Percentiles rank a stretch among this genome's conserved stretches.
phyloP scores from a whole-genome alignment of 257 asterid genomes.

The Solanum peruvianum region DNA sequence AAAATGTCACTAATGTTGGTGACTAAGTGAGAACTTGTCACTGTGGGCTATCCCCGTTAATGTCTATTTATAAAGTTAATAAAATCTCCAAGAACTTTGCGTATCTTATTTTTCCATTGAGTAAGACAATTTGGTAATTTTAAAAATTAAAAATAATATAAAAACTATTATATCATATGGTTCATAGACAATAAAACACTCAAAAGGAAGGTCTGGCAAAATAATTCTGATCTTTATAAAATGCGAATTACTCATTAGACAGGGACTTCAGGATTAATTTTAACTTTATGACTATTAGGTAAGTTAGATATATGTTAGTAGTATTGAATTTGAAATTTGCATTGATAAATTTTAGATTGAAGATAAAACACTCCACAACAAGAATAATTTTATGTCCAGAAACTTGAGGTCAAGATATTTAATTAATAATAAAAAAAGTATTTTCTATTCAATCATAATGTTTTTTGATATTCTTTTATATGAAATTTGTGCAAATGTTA shows the following conservation, averaged over 20 bases:
- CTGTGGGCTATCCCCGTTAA: not conserved
- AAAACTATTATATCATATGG: too few relatives aligned
- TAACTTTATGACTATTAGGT: too few relatives aligned
- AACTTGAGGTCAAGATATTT: too few relatives aligned
- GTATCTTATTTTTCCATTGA: not conserved
- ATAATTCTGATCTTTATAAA: not conserved
- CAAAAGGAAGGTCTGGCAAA: too few relatives aligned
- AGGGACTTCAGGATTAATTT: not conserved
- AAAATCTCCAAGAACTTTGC: not conserved
- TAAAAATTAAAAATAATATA: not conserved
- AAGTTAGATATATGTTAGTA: too few relatives aligned
- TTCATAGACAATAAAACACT: too few relatives aligned
- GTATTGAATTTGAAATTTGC: not conserved
- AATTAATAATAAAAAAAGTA: too few relatives aligned
- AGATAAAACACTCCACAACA: not conserved
- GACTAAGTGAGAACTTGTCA: not conserved
- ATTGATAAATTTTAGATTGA: fast-evolving
- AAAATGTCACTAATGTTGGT: not conserved
- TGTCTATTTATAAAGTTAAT: not conserved
- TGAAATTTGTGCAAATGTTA: not conserved
- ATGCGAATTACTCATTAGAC: not conserved
- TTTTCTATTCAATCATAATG: too few relatives aligned
- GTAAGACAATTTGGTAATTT: not conserved
- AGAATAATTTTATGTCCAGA: not conserved
- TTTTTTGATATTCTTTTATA: not conserved